phyloP scores from a whole-genome alignment of 2,329 filamentous ascomycete species.

The Fusarium sp. region DNA sequence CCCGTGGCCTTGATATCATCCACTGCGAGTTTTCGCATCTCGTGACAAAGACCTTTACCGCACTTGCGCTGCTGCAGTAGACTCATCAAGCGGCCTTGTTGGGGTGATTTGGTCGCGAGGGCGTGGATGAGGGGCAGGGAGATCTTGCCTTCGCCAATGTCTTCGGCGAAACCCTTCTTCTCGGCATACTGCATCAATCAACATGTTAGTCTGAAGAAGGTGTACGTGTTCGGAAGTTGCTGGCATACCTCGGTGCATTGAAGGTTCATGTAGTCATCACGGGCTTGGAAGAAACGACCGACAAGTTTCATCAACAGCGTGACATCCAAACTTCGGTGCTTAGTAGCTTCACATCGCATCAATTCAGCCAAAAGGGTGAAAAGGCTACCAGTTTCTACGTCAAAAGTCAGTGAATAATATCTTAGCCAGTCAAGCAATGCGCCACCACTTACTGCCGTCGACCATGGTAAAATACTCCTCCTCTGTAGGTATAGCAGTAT shows the following conservation, averaged over 20 bases:
- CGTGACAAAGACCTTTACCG: neutral
- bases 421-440: no score
- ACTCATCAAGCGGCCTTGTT: neutral
- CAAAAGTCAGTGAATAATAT: neutral
- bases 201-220: neutral
- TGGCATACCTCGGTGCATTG: neutral
- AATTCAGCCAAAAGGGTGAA: neutral
- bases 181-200: neutral
- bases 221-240: fast-evolving
- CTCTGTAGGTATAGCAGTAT: neutral
- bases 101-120: neutral
- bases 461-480: conserved; percentile 1
- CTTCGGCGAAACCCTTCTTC: neutral
- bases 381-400: neutral
- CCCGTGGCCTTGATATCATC: neutral
- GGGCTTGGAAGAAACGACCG: neutral
- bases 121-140: neutral
- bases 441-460: neutral
- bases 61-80: neutral
- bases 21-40: neutral
- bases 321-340: neutral
- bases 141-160: neutral
- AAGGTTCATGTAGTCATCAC: neutral
- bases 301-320: conserved; percentile 1
- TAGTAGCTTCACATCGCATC: neutral